Evolutionary conservation across 1,139 yeast species (phyloP), one percentile per base, ranked within the genome.

Genomic region (Blastobotrys aristatus): DNA sequence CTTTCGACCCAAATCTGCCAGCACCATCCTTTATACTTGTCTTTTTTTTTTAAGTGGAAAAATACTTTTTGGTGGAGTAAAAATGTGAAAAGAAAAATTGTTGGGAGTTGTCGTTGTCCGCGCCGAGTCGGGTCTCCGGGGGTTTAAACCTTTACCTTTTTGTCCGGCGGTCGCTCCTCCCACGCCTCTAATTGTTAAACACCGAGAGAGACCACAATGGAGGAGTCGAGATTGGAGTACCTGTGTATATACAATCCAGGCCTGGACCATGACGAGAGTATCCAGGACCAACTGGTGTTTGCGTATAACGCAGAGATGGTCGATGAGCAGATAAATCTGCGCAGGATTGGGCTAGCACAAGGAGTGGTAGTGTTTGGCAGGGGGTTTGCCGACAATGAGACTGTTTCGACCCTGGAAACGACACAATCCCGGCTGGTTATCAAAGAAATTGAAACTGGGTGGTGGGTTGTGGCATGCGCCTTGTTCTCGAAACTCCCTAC

Each of bases 1-100:
- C 53, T 95, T 81, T 55, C 86, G 75, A 33, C 98, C 97, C 56
- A 92, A 76, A 69, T 92, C 97, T 53, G 96, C 96, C 62, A 92
- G 79, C 60, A 92, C 97, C 97, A 92, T 90, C n/a, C 21, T 33
- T 16, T 6, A 26, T 13, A 26, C 30, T 26, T 8, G 30, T 46
- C 41, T 47, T 20, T 20, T 14, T 36, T 33, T n/a, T n/a, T n/a
- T n/a, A n/a, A n/a, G n/a, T n/a, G n/a, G n/a, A n/a, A n/a, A n/a
- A n/a, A 5, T 32, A 14, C 10, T 13, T 13, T 5, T 6, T 18
- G 11, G 30, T 35, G 39, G n/a, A 22, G 30, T 36, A 3, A 21
- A n/a, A 5, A 26, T 26, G 16, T 4, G 42, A 17, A 20, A 18
- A 38, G 14, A 27, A n/a, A n/a, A n/a, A n/a, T n/a, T 29, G 13